Conservation (phyloP, 208 protist species). For the Acanthamoeba royreba region DNA sequence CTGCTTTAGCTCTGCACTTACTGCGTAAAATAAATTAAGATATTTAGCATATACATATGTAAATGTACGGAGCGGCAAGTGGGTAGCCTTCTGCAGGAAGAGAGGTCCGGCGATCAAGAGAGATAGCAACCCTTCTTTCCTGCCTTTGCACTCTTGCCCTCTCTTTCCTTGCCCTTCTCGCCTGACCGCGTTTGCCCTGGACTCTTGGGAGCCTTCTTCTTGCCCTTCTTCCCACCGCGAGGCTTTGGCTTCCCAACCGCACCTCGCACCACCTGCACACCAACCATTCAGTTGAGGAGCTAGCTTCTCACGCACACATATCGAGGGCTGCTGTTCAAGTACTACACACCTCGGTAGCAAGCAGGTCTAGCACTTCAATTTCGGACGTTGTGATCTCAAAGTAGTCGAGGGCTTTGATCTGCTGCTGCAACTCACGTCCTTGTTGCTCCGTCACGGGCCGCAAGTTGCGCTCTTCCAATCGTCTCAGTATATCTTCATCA, state of each 20-base stretch:
- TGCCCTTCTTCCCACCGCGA: neutral
- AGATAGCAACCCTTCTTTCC: no score
- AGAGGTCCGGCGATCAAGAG: no score
- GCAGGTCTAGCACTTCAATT: conserved; percentile 31
- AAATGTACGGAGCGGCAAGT: no score
- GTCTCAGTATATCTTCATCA: neutral
- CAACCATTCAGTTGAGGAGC: neutral
- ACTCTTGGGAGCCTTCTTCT: conserved; percentile 26
- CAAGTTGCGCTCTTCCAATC: conserved; percentile 13
- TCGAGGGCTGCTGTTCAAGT: neutral
- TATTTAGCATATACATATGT: no score
- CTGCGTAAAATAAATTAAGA: no score
- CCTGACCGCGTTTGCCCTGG: neutral
- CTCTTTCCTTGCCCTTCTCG: neutral
- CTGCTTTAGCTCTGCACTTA: no score
- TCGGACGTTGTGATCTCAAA: conserved; percentile 34
- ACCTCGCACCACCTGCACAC: neutral
- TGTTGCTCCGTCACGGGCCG: conserved; percentile 37
- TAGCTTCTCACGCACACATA: neutral
- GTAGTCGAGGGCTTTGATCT: conserved; percentile 39
- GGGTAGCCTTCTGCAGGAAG: no score
- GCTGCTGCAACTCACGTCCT: conserved; percentile 7
- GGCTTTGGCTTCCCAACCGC: conserved; percentile 4
- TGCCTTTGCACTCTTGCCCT: no score
- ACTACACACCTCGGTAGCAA: neutral